Base-by-base conservation (phyloP, 2,329 filamentous ascomycete genomes). In the Blastomyces emzantsi region DNA sequence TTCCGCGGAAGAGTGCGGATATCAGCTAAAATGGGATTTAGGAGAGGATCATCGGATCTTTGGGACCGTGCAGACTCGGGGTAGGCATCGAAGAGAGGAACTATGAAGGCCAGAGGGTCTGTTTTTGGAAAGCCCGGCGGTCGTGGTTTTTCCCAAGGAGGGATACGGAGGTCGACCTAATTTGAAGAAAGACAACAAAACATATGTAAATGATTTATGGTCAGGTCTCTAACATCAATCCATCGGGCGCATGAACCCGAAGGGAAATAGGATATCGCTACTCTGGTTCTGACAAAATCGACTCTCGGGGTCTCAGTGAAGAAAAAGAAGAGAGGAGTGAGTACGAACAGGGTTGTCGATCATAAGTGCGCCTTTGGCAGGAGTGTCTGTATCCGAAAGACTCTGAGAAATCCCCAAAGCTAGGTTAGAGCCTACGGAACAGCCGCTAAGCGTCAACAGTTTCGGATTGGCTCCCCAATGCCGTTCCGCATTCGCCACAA, bases 31-130 rank as follows among this genome's bases (percentile, higher is more conserved):
- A 72, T 72, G 0, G 77, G 74, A 63, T 74, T 76, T 62, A 81
- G 66, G 19, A 78, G 70, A 36, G 74, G 69, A 47, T 77, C 72
- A 2, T 71, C 61, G 17, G 69, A 60, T 36, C 76, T 68, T 22
- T 69, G 43, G 15, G 60, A 30, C 8, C 58, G 64, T 22, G 39
- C 33, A n/a, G 70, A 70, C 3, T 68, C 75, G 1, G 76, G 73
- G 64, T 82, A 82, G 0, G 78, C 69, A 66, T 82, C 78, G 54
- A 77, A 80, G 9, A 82, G 67, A 0, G 77, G 77, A 30, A 74
- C 61, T 59, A 82, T 63, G 19, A 77, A 74, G 0, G 65, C 63
- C 19, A 77, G 41, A 0, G 77, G 78, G 62, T 82, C 79, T 0
- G 64, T 70, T 28, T 70, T 69, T 0, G 78, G 77, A 51, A 73